Percentiles rank a stretch among this genome's conserved stretches.
These are phyloP conservation scores for Fusarium sp. DNA, from an alignment of 2,329 filamentous ascomycete genomes.

Conservation along the genomic window DNA sequence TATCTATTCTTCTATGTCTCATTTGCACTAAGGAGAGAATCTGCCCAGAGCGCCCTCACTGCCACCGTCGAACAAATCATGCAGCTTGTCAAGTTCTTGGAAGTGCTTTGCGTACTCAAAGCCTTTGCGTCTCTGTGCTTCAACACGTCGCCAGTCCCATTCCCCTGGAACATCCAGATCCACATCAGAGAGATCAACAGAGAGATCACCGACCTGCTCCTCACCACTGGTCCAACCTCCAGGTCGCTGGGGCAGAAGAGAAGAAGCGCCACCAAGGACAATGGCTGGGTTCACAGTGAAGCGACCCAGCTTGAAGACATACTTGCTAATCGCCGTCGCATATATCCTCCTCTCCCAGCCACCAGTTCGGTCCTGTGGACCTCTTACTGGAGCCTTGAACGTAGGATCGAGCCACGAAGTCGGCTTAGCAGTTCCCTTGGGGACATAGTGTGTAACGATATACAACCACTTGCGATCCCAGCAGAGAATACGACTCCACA, in stretches of 20 bases:
- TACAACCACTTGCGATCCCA: slow-evolving; percentile 91
- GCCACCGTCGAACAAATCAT: slow-evolving; percentile 67
- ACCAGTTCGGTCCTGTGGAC: slow-evolving; percentile 53
- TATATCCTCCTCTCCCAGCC: slow-evolving; percentile 74
- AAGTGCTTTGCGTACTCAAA: slow-evolving; percentile 69
- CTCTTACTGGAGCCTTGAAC: slow-evolving; percentile 59
- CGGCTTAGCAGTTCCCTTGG: slow-evolving; percentile 69
- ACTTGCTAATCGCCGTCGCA: slow-evolving; percentile 81
- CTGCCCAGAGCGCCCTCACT: slow-evolving; percentile 64
- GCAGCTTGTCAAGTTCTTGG: slow-evolving; percentile 67
- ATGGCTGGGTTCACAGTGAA: slow-evolving; percentile 87
- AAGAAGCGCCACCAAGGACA: slow-evolving; percentile 74
- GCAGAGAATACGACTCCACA: slow-evolving; percentile 76
- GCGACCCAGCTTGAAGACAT: slow-evolving; percentile 84
- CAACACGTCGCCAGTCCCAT: slow-evolving; percentile 72
- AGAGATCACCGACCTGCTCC: slow-evolving; percentile 57
- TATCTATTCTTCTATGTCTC: not conserved
- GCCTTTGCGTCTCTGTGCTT: slow-evolving; percentile 67
- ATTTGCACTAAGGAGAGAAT: slow-evolving; percentile 58
- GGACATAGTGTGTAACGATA: slow-evolving; percentile 79
- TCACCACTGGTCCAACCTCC: slow-evolving; percentile 70
- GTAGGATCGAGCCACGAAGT: slow-evolving; percentile 65
- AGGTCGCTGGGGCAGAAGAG: slow-evolving; percentile 80
- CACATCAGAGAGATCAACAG: slow-evolving; percentile 55
- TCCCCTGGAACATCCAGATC: slow-evolving; percentile 54